Evolutionary conservation across 768 basidiomycete species (phyloP).

Genomic region (Pleurotus eryngii): DNA sequence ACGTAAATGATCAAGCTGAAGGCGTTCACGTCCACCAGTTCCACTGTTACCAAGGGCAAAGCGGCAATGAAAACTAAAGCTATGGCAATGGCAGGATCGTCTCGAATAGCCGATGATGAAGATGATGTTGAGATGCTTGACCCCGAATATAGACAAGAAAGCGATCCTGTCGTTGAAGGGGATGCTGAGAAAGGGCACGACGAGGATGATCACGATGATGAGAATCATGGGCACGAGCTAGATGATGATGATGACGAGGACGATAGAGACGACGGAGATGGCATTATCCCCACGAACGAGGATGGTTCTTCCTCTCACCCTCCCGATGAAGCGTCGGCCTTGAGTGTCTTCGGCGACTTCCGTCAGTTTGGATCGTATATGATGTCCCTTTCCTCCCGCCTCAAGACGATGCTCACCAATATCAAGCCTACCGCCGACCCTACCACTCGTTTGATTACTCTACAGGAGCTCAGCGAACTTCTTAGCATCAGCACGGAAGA

Average conservation of each 20-base stretch:
- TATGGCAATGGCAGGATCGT: slow-evolving; percentile 59
- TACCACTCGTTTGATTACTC: slow-evolving; percentile 79
- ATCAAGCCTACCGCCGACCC: slow-evolving; percentile 84
- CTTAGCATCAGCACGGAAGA: slow-evolving; percentile 97
- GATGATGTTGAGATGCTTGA: slow-evolving; percentile 81
- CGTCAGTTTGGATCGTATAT: slow-evolving; percentile 90
- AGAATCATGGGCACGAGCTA: slow-evolving; percentile 37
- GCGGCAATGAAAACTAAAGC: slow-evolving; percentile 52
- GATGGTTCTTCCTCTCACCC: slow-evolving; percentile 34
- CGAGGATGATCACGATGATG: slow-evolving; percentile 45
- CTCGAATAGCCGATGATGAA: slow-evolving; percentile 47
- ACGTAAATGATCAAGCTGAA: slow-evolving; percentile 4
- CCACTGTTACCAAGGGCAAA: slow-evolving; percentile 57
- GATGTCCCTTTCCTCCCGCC: slow-evolving; percentile 80
- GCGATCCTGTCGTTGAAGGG: slow-evolving; percentile 44
- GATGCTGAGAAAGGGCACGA: slow-evolving; percentile 39
- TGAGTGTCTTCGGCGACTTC: slow-evolving; percentile 85
- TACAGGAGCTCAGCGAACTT: slow-evolving; percentile 93
- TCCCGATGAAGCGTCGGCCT: slow-evolving; percentile 65
- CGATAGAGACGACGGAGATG: slow-evolving; percentile 30
- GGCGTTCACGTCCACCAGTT: slow-evolving; percentile 28
- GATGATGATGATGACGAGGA: slow-evolving; percentile 44
- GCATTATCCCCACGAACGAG: slow-evolving; percentile 31
- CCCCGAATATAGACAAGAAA: slow-evolving; percentile 50
- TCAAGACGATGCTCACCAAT: slow-evolving; percentile 88